A percentile compares a stretch with the other conserved stretches of the same genome.
phyloP scores from a whole-genome alignment of 495 filamentous ascomycete species.

The Hyaloscypha bicolor region DNA sequence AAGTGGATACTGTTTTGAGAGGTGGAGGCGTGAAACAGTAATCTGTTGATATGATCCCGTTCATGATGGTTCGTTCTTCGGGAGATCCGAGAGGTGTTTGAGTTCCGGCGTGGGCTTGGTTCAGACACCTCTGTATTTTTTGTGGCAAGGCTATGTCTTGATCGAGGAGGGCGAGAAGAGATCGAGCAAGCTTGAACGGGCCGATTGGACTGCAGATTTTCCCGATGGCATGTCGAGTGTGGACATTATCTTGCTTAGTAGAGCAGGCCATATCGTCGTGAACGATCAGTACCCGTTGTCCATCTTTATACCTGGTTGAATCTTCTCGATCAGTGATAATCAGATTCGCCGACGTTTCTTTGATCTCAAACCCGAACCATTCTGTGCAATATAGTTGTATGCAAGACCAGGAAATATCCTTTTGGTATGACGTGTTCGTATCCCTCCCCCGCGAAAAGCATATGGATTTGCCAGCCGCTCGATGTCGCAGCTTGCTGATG shows the following conservation, averaged over 20 bases:
- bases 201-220: slow-evolving; percentile 26
- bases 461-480: slow-evolving; percentile 12
- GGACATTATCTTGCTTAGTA: neutral
- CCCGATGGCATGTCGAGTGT: neutral
- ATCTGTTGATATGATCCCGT: slow-evolving; percentile 26
- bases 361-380: slow-evolving; percentile 28
- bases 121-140: neutral
- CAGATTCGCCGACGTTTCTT: slow-evolving; percentile 8
- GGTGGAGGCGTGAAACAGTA: slow-evolving; percentile 18
- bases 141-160: neutral
- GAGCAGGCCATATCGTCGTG: slow-evolving; percentile 16
- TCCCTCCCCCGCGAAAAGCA: neutral
- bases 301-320: neutral
- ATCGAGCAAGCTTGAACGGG: slow-evolving; percentile 30
- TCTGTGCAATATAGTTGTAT: slow-evolving; percentile 18
- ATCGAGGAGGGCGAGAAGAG: slow-evolving; percentile 19
- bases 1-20: neutral
- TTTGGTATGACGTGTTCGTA: neutral
- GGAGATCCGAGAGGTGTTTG: slow-evolving; percentile 29
- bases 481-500: slow-evolving; percentile 13
- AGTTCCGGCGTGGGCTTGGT: slow-evolving; percentile 11
- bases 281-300: slow-evolving; percentile 19
- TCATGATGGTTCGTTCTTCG: slow-evolving; percentile 20
- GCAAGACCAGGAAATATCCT: slow-evolving; percentile 17
- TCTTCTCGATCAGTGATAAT: slow-evolving; percentile 22